phyloP scores from a whole-genome alignment of 2,329 filamentous ascomycete genomes.

The Cladosporium sp. region DNA sequence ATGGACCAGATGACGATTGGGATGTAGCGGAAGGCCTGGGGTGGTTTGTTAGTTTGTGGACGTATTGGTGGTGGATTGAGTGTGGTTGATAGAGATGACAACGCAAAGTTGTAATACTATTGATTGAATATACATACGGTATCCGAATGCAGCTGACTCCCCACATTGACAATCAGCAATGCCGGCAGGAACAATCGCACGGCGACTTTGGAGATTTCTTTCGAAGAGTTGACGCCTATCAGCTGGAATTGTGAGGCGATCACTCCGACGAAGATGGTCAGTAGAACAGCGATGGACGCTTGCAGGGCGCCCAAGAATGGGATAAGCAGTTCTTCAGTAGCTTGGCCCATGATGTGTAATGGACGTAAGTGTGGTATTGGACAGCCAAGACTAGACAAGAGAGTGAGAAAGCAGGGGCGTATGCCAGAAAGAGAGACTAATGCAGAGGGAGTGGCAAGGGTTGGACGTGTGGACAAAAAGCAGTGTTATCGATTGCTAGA shows the following conservation, averaged over 20 bases:
- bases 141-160: slow-evolving; percentile 50
- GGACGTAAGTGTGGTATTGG: not conserved
- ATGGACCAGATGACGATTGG: slow-evolving; percentile 51
- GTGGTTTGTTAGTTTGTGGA: not conserved
- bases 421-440: slow-evolving; percentile 2
- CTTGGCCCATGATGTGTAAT: slow-evolving; percentile 15
- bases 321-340: slow-evolving; percentile 30
- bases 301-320: slow-evolving; percentile 56
- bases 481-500: not conserved
- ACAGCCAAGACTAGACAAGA: not conserved
- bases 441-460: not conserved
- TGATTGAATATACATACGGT: slow-evolving; percentile 42
- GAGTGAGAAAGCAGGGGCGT: not conserved
- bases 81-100: not conserved
- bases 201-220: slow-evolving; percentile 54
- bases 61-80: not conserved
- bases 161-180: slow-evolving; percentile 55
- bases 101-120: not conserved
- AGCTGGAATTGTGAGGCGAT: slow-evolving; percentile 53
- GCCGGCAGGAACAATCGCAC: slow-evolving; percentile 57
- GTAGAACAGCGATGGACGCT: slow-evolving; percentile 54
- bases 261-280: slow-evolving; percentile 56
- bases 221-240: slow-evolving; percentile 49
- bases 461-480: not conserved
- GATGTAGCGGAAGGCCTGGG: slow-evolving; percentile 24